A percentile compares a stretch with the other conserved stretches of the same genome.
Evolutionary conservation across 192 early-diverging fungal genomes (phyloP).

Genomic region (Dispira simplex): DNA sequence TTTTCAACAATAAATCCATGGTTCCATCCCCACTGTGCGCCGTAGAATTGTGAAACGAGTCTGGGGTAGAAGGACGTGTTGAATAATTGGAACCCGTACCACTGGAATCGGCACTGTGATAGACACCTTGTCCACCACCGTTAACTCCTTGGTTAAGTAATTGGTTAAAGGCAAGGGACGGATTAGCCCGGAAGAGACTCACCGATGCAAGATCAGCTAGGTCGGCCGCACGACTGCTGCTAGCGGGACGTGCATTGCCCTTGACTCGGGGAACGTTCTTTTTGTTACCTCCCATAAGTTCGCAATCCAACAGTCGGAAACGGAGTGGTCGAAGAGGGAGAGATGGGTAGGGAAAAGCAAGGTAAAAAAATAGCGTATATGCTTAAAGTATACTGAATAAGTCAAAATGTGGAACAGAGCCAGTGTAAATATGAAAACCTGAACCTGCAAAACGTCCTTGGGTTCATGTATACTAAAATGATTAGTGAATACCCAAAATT

Average conservation of each 20-base stretch:
- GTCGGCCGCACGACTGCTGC: conserved; percentile 4
- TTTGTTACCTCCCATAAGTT: neutral
- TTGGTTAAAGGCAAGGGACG: conserved; percentile 6
- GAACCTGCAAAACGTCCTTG: too few species aligned
- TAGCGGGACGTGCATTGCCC: neutral
- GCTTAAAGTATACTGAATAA: too few species aligned
- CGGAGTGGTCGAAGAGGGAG: too few species aligned
- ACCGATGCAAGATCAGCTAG: neutral
- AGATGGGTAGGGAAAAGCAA: too few species aligned
- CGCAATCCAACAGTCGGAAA: too few species aligned
- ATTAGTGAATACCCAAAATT: too few species aligned
- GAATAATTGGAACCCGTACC: neutral
- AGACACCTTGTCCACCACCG: neutral
- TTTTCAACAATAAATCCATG: neutral
- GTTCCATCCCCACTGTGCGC: neutral
- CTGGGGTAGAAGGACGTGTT: too few species aligned
- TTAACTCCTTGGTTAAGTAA: neutral
- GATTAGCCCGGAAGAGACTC: conserved; percentile 9
- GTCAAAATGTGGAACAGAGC: too few species aligned
- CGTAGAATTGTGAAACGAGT: neutral
- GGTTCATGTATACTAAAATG: too few species aligned
- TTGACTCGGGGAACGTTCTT: conserved; percentile 3
- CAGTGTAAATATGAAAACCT: too few species aligned
- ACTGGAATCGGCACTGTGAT: neutral
- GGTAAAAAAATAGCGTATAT: too few species aligned